Percentiles rank a stretch among this genome's conserved stretches.
phyloP scores from a whole-genome alignment of 176 grass and related monocot genomes.

The Echinochloa phyllopogon region DNA sequence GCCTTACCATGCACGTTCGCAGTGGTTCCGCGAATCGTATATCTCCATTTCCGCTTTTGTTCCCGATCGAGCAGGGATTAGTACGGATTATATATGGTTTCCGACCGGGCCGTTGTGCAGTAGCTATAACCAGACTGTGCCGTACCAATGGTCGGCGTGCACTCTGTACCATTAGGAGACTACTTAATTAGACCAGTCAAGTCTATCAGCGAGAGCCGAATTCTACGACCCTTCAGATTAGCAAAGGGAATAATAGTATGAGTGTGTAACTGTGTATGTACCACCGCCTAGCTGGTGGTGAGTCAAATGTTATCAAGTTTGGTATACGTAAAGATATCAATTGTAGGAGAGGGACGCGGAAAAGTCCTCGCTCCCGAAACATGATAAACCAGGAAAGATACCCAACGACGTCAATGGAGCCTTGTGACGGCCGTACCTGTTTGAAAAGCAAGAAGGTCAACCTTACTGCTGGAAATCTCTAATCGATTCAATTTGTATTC shows the following conservation, averaged over 20 bases:
- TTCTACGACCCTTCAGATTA: background rate
- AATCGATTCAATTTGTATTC: background rate
- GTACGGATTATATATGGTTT: background rate
- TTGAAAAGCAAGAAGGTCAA: no score
- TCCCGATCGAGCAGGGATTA: background rate
- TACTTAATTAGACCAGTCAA: background rate
- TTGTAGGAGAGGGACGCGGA: no score
- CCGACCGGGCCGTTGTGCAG: background rate
- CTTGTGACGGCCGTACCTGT: no score
- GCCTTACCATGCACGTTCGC: background rate
- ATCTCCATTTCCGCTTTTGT: background rate
- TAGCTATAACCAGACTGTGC: background rate
- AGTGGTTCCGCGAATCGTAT: background rate
- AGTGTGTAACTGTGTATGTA: background rate
- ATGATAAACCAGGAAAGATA: background rate
- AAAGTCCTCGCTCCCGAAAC: background rate
- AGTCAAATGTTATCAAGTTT: no score
- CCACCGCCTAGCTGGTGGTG: background rate
- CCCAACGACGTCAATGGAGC: no score
- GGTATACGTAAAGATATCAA: no score
- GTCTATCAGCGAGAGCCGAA: background rate
- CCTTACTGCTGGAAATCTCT: background rate
- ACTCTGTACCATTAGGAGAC: background rate
- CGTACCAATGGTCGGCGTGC: background rate
- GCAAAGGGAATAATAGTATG: background rate